phyloP scores from a whole-genome alignment of 345 rosid species.

The Angophora floribunda region DNA sequence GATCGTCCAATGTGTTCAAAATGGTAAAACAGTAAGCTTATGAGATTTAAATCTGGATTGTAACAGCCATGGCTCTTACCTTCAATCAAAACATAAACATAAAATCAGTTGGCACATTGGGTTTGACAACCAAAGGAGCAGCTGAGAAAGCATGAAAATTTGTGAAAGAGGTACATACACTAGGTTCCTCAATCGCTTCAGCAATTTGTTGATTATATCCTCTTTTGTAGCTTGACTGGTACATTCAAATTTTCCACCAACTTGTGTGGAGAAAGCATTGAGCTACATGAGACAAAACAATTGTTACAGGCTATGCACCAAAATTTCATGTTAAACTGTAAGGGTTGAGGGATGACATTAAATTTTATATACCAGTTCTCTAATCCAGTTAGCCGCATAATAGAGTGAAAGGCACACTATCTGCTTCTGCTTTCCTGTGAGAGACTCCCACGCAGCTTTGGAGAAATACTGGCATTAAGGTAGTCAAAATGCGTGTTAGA shows the following conservation, averaged over 20 bases:
- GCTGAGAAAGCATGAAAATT: background rate
- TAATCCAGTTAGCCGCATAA: slow-evolving; percentile 70
- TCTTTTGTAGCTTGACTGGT: slow-evolving; percentile 49
- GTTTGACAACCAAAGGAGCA: background rate
- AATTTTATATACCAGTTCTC: slow-evolving; percentile 57
- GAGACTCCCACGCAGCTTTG: slow-evolving; percentile 40
- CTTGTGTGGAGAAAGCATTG: slow-evolving; percentile 74
- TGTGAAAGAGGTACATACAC: slow-evolving; percentile 37
- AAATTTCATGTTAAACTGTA: background rate
- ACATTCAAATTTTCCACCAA: slow-evolving; percentile 40
- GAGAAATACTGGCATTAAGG: slow-evolving; percentile 48
- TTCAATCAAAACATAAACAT: background rate
- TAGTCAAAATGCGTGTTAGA: slow-evolving; percentile 9
- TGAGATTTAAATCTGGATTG: background rate
- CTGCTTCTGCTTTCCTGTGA: slow-evolving; percentile 61
- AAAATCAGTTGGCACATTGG: background rate
- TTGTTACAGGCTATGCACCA: background rate
- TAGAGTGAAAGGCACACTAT: slow-evolving; percentile 51
- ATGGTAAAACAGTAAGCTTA: background rate
- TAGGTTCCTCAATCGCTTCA: slow-evolving; percentile 66
- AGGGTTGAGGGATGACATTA: background rate
- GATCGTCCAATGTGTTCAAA: background rate
- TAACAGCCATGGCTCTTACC: background rate
- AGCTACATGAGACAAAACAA: slow-evolving; percentile 34
- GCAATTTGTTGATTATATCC: slow-evolving; percentile 52